Conservation (phyloP, 306 rosid species). For the Corylus americana region DNA sequence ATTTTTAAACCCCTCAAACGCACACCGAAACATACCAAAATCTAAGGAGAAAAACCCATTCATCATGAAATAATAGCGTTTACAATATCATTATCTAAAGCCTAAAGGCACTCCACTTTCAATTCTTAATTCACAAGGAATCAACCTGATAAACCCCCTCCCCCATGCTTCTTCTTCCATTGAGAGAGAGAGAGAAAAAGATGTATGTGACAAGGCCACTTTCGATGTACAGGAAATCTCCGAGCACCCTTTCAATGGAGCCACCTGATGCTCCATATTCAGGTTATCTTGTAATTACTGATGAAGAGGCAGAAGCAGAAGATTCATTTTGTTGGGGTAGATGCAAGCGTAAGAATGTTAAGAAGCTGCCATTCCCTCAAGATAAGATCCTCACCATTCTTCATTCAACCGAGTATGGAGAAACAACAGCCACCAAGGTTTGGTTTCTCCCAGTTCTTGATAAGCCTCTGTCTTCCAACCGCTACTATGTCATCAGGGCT, state of each 20-base stretch:
- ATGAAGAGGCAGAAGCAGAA: conserved; percentile 76
- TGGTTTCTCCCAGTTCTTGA: conserved; percentile 77
- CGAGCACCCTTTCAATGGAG: conserved; percentile 49
- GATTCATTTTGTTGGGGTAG: conserved; percentile 63
- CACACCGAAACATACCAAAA: no score
- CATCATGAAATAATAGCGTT: not conserved
- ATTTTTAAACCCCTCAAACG: no score
- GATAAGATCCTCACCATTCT: conserved; percentile 56
- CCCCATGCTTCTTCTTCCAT: not conserved
- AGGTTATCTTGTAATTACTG: conserved; percentile 71
- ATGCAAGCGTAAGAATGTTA: conserved; percentile 48
- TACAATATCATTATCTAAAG: not conserved
- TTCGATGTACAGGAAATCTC: conserved; percentile 72
- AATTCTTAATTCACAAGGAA: conserved; percentile 33
- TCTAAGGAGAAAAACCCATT: not conserved
- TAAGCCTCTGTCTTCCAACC: conserved; percentile 73
- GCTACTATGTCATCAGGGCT: conserved; percentile 79
- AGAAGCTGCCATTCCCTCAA: conserved; percentile 75
- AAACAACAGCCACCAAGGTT: conserved; percentile 48
- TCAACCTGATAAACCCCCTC: not conserved
- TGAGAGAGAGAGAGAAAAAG: not conserved
- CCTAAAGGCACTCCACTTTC: conserved; percentile 12
- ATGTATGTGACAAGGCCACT: conserved; percentile 87
- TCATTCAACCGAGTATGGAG: conserved; percentile 57
- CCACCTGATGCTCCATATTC: conserved; percentile 72